These are phyloP conservation scores for Gentiana dahurica DNA, from an alignment of 257 asterid species.

Conservation along the genomic window DNA sequence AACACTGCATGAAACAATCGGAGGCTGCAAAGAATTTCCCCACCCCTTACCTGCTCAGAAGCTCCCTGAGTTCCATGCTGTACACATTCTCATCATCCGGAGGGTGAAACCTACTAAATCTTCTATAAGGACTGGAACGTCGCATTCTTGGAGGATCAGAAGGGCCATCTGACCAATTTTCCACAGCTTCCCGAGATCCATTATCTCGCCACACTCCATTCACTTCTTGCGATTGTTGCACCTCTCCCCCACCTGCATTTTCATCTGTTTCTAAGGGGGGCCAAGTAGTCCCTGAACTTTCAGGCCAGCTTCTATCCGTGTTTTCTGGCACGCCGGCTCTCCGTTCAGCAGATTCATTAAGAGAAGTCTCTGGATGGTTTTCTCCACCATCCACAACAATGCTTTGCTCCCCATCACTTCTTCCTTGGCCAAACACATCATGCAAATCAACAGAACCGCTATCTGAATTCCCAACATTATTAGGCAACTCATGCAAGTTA, in stretches of 20 bases:
- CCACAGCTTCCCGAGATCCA: slow-evolving; percentile 54
- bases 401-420: slow-evolving; percentile 35
- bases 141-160: slow-evolving; percentile 75
- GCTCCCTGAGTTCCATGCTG: slow-evolving; percentile 98
- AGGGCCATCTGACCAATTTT: slow-evolving; percentile 67
- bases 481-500: slow-evolving; percentile 29
- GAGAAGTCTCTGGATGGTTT: slow-evolving; percentile 22
- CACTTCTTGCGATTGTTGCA: slow-evolving; percentile 28
- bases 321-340: slow-evolving; percentile 24
- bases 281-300: slow-evolving; percentile 32
- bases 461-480: slow-evolving; percentile 26
- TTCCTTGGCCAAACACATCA: slow-evolving; percentile 34
- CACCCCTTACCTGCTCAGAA: slow-evolving; percentile 66
- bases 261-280: slow-evolving; percentile 36
- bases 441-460: slow-evolving; percentile 23
- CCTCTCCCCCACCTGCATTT: slow-evolving; percentile 32
- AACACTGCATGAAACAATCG: not conserved
- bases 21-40: not conserved
- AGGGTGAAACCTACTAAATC: slow-evolving; percentile 69
- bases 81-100: slow-evolving; percentile 92
- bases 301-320: slow-evolving; percentile 36
- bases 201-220: slow-evolving; percentile 46
- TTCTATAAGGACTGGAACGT: slow-evolving; percentile 38
- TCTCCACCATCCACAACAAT: slow-evolving; percentile 34
- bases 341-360: slow-evolving; percentile 31